Evolutionary conservation across 2,329 filamentous ascomycete species (phyloP), one percentile per base, ranked within the genome.

Genomic region (Aspergillus fijiensis): DNA sequence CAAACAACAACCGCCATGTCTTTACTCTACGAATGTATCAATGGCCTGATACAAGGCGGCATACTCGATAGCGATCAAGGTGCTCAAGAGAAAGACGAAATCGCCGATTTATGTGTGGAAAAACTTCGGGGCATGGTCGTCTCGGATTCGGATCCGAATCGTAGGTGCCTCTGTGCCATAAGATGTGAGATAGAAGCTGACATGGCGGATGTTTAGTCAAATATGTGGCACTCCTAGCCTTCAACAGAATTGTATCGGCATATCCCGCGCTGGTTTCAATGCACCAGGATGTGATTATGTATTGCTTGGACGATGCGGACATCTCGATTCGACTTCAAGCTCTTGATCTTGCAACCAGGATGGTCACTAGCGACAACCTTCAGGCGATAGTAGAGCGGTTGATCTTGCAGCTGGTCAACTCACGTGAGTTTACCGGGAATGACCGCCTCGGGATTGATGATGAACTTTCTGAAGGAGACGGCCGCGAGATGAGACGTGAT

Each of bases 1-100:
- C 89, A 91, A 68, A 96, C 93, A 0, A 99, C 95, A 0, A 90
- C 91, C 5, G 95, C 95, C 29, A 98, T 98, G 95, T 98, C 95
- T n/a, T 79, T 99, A 29, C 80, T 98, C 5, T 99, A 99, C 69
- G 95, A 99, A 77, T 99, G 95, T 72, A 97, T 99, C 77, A 97
- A 96, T 74, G 95, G 95, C 25, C 96, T 99, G 63, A 96, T 99
- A 60, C 93, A 97, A 74, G 95, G 95, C 29, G 95, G 95, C 0
- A 96, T 99, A 59, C 80, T 99, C 53, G 91, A 92, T 33, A 91
- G 89, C 49, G 87, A 88, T 29, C 91, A 93, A 65, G 90, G 91
- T 56, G 86, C 88, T 21, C 84, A 88, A 35, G 93, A 94, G 57
- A 89, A 90, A 45, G 93, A 98, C 67, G 93, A 97, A 74, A 92